Conservation (phyloP, 1,284 basidiomycete species). For the Rugosomyces carneus region DNA sequence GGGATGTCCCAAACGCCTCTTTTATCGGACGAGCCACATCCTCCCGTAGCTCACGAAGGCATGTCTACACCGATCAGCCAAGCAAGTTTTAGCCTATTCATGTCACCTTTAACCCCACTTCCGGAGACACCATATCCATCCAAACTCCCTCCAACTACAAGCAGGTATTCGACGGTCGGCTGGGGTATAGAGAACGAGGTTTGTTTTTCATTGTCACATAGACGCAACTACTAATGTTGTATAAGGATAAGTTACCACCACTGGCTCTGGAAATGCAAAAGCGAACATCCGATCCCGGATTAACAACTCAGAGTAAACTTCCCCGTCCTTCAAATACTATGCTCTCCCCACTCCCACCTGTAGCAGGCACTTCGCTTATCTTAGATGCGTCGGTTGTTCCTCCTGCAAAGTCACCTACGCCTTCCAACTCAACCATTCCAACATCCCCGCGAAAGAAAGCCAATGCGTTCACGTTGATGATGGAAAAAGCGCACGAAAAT, state of each 20-base stretch:
- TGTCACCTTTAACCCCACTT: conserved; percentile 41
- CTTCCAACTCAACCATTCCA: conserved; percentile 2
- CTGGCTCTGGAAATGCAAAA: conserved; percentile 3
- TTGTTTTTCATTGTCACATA: neutral
- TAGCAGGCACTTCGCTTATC: neutral
- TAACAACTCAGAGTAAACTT: conserved; percentile 22
- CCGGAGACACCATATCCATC: conserved; percentile 32
- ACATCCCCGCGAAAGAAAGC: neutral
- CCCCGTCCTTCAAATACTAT: conserved; percentile 23
- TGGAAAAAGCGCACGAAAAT: conserved; percentile 3
- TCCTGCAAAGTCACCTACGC: neutral
- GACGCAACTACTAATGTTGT: neutral
- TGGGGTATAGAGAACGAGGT: conserved; percentile 18
- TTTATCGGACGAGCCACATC: neutral
- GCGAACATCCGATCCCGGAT: conserved; percentile 9
- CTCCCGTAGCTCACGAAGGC: neutral
- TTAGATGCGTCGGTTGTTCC: conserved; percentile 1
- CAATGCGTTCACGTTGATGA: conserved; percentile 13
- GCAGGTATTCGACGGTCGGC: conserved; percentile 17
- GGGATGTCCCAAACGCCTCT: conserved; percentile 9
- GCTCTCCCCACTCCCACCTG: neutral
- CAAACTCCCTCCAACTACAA: conserved; percentile 11
- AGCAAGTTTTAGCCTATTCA: conserved; percentile 15
- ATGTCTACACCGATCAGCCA: conserved; percentile 20
- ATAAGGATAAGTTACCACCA: neutral